A percentile compares a stretch with the other conserved stretches of the same genome.
Conservation (phyloP, 2,329 filamentous ascomycete genomes). For the Grosmannia clavigera region DNA sequence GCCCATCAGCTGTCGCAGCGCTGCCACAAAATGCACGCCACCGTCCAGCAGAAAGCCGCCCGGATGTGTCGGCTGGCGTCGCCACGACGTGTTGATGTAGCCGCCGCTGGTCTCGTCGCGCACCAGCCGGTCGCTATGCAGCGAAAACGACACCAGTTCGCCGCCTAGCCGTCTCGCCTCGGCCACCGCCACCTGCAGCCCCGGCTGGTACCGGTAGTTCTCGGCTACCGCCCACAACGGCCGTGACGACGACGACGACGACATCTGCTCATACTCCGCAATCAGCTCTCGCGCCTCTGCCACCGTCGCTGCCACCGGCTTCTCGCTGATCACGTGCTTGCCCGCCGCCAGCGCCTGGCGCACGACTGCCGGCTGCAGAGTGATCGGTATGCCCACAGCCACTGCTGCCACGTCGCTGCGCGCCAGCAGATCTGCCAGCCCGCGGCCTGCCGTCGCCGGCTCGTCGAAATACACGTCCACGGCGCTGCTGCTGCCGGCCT, state of each 20-base stretch:
- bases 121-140: constrained; percentile 32
- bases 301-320: constrained; percentile 50
- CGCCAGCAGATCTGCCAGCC: constrained; percentile 37
- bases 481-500: constrained; percentile 8
- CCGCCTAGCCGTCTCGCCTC: constrained; percentile 15
- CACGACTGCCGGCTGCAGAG: constrained; percentile 45
- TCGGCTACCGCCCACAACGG: constrained; percentile 53
- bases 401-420: constrained; percentile 43
- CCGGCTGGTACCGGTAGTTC: constrained; percentile 47
- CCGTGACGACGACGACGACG: constrained; percentile 2
- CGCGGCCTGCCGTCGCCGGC: constrained; percentile 27
- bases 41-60: constrained; percentile 68
- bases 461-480: constrained; percentile 47
- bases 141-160: constrained; percentile 20
- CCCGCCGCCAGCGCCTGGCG: constrained; percentile 47
- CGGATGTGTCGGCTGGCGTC: constrained; percentile 57
- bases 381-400: constrained; percentile 50
- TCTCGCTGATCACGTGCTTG: constrained; percentile 60
- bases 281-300: constrained; percentile 16
- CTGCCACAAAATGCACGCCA: constrained; percentile 61
- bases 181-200: constrained; percentile 12
- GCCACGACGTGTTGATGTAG: constrained; percentile 42
- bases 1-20: constrained; percentile 44
- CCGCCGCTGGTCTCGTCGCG: constrained; percentile 23
- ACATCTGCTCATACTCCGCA: constrained; percentile 15